Percentiles rank a stretch among this genome's conserved stretches.
phyloP scores from a whole-genome alignment of 441 rosid species.

The Erysimum cheiri region DNA sequence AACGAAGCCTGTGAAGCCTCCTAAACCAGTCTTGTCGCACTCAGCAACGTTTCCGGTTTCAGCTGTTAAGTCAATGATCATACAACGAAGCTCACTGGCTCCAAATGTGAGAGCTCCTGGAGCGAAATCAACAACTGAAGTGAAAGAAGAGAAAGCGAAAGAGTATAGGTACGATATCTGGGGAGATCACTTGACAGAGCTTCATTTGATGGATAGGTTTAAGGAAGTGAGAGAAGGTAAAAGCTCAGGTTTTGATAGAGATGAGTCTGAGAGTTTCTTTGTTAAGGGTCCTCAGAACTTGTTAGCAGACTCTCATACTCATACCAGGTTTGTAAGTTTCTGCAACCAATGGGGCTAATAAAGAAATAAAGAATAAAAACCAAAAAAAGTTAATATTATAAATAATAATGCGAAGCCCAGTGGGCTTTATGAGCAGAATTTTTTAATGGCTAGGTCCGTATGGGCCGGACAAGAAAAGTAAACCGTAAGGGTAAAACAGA shows the following conservation, averaged over 20 bases:
- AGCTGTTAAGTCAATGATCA: conserved; percentile 42
- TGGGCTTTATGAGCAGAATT: conserved; percentile 20
- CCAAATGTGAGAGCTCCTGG: conserved; percentile 90
- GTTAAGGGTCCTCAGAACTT: conserved; percentile 81
- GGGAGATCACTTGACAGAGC: conserved; percentile 84
- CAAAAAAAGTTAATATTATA: not conserved
- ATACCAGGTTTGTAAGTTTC: conserved; percentile 65
- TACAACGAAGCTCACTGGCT: conserved; percentile 48
- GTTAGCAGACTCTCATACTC: conserved; percentile 54
- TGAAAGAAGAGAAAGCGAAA: conserved; percentile 50
- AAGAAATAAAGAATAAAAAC: conserved; percentile 39
- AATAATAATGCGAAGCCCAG: conserved; percentile 31
- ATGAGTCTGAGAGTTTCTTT: conserved; percentile 78
- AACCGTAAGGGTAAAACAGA: not conserved
- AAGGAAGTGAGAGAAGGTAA: conserved; percentile 51
- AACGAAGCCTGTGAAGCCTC: conserved; percentile 15
- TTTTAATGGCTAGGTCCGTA: not conserved
- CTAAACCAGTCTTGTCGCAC: conserved; percentile 50
- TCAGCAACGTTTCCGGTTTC: conserved; percentile 60
- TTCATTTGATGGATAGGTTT: conserved; percentile 52
- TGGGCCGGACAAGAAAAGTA: not conserved
- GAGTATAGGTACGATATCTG: conserved; percentile 78
- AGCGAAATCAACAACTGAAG: conserved; percentile 40
- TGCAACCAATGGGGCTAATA: conserved; percentile 62
- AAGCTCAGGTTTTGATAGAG: conserved; percentile 49